phyloP scores from a whole-genome alignment of 352 stramenopile genomes.

The Plasmopara muralis region DNA sequence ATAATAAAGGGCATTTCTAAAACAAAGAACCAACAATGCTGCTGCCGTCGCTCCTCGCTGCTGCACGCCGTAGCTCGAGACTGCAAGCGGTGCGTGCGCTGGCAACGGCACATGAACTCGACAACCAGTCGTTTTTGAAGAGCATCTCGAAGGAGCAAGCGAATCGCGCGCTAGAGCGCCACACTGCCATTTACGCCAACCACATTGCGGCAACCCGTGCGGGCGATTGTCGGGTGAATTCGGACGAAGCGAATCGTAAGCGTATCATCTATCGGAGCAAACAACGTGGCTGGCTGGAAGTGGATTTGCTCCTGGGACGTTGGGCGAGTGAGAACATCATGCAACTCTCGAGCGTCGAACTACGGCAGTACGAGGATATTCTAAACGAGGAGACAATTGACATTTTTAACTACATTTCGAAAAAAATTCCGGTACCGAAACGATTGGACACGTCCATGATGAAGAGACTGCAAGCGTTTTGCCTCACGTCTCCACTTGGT shows the following conservation, averaged over 20 bases:
- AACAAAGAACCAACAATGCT: not conserved
- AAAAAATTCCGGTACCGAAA: slow-evolving; percentile 78
- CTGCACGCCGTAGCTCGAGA: not conserved
- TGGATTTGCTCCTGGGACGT: slow-evolving; percentile 92
- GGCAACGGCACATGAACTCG: slow-evolving; percentile 31
- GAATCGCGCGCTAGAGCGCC: slow-evolving; percentile 37
- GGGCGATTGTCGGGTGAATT: slow-evolving; percentile 40
- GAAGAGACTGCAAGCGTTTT: slow-evolving; percentile 89
- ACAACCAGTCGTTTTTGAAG: slow-evolving; percentile 48
- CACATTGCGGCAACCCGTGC: slow-evolving; percentile 24
- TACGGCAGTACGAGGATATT: slow-evolving; percentile 93
- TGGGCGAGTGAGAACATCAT: slow-evolving; percentile 92
- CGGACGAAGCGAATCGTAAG: slow-evolving; percentile 80
- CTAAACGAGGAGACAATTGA: slow-evolving; percentile 97
- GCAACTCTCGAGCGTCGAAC: slow-evolving; percentile 62
- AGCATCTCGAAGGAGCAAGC: slow-evolving; percentile 50
- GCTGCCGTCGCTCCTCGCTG: not conserved
- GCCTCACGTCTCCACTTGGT: slow-evolving; percentile 81
- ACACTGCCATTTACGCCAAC: slow-evolving; percentile 51
- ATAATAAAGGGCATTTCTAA: not conserved
- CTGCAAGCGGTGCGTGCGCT: slow-evolving; percentile 15
- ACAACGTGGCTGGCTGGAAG: slow-evolving; percentile 93
- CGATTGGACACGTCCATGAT: slow-evolving; percentile 83
- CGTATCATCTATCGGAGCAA: slow-evolving; percentile 93
- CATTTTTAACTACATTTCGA: slow-evolving; percentile 96